phyloP scores from a whole-genome alignment of 2,329 filamentous ascomycete genomes.

The Neonectria ditissima region DNA sequence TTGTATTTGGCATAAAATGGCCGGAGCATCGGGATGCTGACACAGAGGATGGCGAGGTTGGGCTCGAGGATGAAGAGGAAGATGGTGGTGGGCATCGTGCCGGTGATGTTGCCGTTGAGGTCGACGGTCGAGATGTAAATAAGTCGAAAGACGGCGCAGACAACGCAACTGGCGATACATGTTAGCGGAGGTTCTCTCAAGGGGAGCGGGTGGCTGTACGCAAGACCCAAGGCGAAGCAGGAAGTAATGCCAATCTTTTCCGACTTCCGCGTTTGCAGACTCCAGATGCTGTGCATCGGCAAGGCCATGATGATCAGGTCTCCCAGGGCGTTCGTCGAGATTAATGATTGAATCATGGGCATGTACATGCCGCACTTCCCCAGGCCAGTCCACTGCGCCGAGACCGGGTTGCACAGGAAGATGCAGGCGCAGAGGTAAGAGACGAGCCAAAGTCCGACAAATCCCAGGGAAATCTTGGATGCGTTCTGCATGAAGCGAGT shows the following conservation, averaged over 20 bases:
- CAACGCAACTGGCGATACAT: conserved; percentile 45
- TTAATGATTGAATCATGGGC: conserved; percentile 52
- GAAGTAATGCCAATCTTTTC: conserved; percentile 54
- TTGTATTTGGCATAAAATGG: conserved; percentile 50
- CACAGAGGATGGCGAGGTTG: conserved; percentile 55
- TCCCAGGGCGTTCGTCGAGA: conserved; percentile 52
- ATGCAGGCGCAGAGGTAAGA: conserved; percentile 54
- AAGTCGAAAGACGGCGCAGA: conserved; percentile 54
- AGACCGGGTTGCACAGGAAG: conserved; percentile 60
- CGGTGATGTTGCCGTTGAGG: conserved; percentile 51
- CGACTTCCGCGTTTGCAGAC: conserved; percentile 49
- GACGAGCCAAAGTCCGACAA: conserved; percentile 57
- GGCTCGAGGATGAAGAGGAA: conserved; percentile 56
- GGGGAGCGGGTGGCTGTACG: conserved; percentile 41
- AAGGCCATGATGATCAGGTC: conserved; percentile 54
- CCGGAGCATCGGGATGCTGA: conserved; percentile 57
- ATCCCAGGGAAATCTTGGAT: conserved; percentile 48
- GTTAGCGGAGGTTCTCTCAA: conserved; percentile 17
- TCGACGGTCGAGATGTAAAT: conserved; percentile 54
- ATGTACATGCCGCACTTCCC: conserved; percentile 51
- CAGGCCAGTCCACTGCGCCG: conserved; percentile 56
- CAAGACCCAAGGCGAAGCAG: conserved; percentile 51
- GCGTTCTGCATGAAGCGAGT: conserved; percentile 42
- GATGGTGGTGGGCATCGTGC: conserved; percentile 54
- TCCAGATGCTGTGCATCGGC: conserved; percentile 54